Evolutionary conservation across 352 stramenopile genomes (phyloP).

Genomic region (Globisporangium barbulae): DNA sequence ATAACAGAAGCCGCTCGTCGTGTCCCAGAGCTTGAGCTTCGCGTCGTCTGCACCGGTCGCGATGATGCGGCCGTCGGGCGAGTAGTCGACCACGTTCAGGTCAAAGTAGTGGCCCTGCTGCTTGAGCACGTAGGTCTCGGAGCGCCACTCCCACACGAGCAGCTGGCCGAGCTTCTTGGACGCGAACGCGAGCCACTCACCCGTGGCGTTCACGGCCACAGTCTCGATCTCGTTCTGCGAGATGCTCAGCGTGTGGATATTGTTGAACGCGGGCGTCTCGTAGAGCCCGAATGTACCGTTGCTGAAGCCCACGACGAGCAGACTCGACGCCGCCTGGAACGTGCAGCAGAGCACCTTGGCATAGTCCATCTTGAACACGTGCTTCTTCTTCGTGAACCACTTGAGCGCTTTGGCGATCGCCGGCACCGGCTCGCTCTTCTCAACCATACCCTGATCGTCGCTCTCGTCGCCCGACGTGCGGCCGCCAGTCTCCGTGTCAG

Average conservation of each 20-base stretch:
- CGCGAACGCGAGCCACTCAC: slow-evolving; percentile 98
- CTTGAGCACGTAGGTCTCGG: slow-evolving; percentile 99
- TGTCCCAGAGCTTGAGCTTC: slow-evolving; percentile 99
- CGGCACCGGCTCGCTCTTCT: slow-evolving; percentile 32
- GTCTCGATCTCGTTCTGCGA: slow-evolving; percentile 89
- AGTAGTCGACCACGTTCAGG: slow-evolving; percentile 97
- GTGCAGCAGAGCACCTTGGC: slow-evolving; percentile 87
- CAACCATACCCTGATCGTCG: slow-evolving; percentile 30
- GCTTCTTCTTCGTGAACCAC: slow-evolving; percentile 85
- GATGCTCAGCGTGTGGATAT: slow-evolving; percentile 96
- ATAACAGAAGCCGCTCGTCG: slow-evolving; percentile 98
- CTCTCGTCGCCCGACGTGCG: slow-evolving; percentile 31
- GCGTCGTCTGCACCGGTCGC: slow-evolving; percentile 98
- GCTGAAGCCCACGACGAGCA: slow-evolving; percentile 96
- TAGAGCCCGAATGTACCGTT: slow-evolving; percentile 98
- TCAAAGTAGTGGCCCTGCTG: slow-evolving; percentile 99
- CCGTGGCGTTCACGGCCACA: slow-evolving; percentile 93
- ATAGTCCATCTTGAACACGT: slow-evolving; percentile 90
- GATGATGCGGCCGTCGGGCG: slow-evolving; percentile 94
- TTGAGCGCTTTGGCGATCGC: slow-evolving; percentile 71
- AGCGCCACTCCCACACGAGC: slow-evolving; percentile 99
- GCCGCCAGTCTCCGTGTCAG: slow-evolving; percentile 31
- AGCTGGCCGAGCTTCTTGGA: slow-evolving; percentile 98
- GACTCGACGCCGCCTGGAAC: slow-evolving; percentile 80
- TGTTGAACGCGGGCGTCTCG: slow-evolving; percentile 93